Evolutionary conservation across 768 basidiomycete genomes (phyloP), one percentile per base, ranked within the genome.

Genomic region (Boletus insuetus): DNA sequence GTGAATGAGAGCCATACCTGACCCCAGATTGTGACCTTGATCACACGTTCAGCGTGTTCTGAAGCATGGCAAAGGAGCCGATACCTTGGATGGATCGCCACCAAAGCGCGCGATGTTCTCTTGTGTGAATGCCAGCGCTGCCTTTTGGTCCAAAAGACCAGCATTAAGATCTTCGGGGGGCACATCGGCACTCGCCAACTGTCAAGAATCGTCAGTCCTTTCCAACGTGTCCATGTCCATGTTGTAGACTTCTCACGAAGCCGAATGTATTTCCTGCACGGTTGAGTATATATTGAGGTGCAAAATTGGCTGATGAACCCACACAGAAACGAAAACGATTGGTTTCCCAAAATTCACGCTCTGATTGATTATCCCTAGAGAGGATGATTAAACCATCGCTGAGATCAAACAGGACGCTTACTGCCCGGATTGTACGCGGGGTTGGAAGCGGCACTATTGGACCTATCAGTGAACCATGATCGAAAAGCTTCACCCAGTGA

Each of bases 81-180:
- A 14, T 48, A 63, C 83, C 70, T 84, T 86, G 13, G 69, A 58
- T 14, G 80, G 79, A 67, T 86, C 81, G 1, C 86, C 86, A 13
- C 85, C 85, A 61, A 89, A 89, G 3, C 77, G 76, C 4, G 73
- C 77, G 17, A 88, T 82, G 60, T 89, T 85, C n/a, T 83, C 73
- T 56, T 86, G 79, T 1, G 89, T 70, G 67, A 86, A 89, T 16
- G 71, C 59, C 0, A 91, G 68, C 0, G 85, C 84, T 32, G 75
- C 71, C 1, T 76, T 71, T 67, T 88, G 85, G 64, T 90, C 87
- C 34, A 71, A 73, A 16, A 87, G 69, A 14, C 86, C 86, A 3
- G 77, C 76, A 57, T 87, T 86, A 26, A 84, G 69, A 57, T 84
- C 80, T 56, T 79, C 63, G 0, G 79, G 68, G 1, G 73, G 67